Base-by-base conservation (phyloP, 345 rosid species). In the Euphorbia pulcherrima region DNA sequence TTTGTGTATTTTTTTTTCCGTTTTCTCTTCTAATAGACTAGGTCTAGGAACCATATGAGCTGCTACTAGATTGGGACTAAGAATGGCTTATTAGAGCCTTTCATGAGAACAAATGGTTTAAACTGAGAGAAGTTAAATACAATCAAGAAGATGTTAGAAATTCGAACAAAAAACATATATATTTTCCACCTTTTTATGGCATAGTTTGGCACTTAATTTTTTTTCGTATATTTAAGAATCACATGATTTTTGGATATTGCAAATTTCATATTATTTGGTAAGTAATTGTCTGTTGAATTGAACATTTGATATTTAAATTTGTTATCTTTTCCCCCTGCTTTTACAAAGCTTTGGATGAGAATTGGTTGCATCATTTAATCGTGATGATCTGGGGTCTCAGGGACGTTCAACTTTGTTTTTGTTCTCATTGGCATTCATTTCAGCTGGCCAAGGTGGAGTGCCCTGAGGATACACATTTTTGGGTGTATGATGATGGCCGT, bases 401-500 rank as follows among this genome's bases (percentile, higher is more conserved):
- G 46, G 0, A 35, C 23, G 18, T 59, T 69, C 35, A 17, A 67
- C 16, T 53, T 44, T 5, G 39, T 24, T 54, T 61, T 23, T 33
- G 40, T 28, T 35, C n/a, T n/a, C n/a, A n/a, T 64, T 68, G 60
- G 52, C 58, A 61, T 62, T 30, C 72, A 37, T 76, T 69, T 79
- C 92, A 92, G 97, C 75, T 92, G 67, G 94, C 90, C 40, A 83
- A 77, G 60, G 96, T 92, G 23, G 94, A 92, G 27, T 92, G 98
- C 64, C 89, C 98, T 7, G 78, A 87, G 0, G 92, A 89, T 72
- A 88, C 98, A 65, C 98, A 92, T 75, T 92, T 92, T 73, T 92
- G 98, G 96, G 80, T 92, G 39, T 88, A 89, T 5, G 98, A 92
- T 35, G 98, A 92, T 88, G 98, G 98, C 30, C 79, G 86, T 18